Evolutionary conservation across 2,329 filamentous ascomycete species (phyloP).

Genomic region (Aspergillus ochraceoroseus): DNA sequence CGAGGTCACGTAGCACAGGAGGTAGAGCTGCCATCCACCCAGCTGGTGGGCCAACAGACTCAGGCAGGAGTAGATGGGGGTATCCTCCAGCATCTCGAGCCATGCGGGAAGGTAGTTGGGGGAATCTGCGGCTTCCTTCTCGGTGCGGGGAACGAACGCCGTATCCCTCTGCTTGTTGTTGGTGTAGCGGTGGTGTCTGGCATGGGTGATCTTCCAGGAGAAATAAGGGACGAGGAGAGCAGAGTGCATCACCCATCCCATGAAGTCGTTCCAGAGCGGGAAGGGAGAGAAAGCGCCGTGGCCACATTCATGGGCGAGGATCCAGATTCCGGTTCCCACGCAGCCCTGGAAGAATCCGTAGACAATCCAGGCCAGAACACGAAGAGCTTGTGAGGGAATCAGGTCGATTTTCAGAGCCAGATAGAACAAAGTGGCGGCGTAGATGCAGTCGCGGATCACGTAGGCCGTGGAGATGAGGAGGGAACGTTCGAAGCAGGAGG

Average conservation of each 20-base stretch:
- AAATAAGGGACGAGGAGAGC: constrained; percentile 65
- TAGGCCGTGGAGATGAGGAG: constrained; percentile 52
- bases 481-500: constrained; percentile 58
- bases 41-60: constrained; percentile 59
- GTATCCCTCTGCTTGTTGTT: constrained; percentile 65
- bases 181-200: constrained; percentile 64
- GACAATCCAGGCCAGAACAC: constrained; percentile 50
- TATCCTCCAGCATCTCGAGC: constrained; percentile 55
- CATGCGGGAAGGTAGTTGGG: constrained; percentile 48
- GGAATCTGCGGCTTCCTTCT: constrained; percentile 31
- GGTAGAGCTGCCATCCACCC: constrained; percentile 60
- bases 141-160: constrained; percentile 55
- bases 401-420: constrained; percentile 52
- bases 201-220: constrained; percentile 67
- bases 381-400: constrained; percentile 45
- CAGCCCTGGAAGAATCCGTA: constrained; percentile 64
- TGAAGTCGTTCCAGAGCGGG: constrained; percentile 54
- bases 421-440: constrained; percentile 49
- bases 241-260: constrained; percentile 63
- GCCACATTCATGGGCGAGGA: constrained; percentile 66
- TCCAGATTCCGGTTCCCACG: constrained; percentile 65
- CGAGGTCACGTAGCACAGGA: constrained; percentile 55
- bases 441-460: constrained; percentile 52
- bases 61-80: constrained; percentile 53
- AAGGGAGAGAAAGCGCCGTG: constrained; percentile 63